Percentiles rank a stretch among this genome's conserved stretches.
These are phyloP conservation scores for Verticillium klebahnii DNA, from an alignment of 2,329 filamentous ascomycete species.

Conservation along the genomic window DNA sequence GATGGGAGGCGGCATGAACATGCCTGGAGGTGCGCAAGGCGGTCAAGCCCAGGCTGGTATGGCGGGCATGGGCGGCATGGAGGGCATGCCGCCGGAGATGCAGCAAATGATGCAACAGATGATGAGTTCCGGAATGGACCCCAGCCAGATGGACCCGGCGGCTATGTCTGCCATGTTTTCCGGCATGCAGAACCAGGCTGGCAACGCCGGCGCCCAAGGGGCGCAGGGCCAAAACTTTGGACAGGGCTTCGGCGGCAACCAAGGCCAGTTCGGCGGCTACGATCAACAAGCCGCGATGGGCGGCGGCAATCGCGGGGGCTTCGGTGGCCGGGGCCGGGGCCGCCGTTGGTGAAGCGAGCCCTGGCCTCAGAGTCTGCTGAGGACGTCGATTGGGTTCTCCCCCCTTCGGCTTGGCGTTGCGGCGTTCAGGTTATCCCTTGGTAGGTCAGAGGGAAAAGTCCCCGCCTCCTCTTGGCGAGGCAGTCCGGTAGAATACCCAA, in stretches of 20 bases:
- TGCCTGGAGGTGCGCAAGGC: constrained; percentile 22
- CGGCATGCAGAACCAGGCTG: constrained; percentile 45
- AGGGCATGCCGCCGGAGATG: constrained; percentile 62
- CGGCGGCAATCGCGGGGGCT: constrained; percentile 26
- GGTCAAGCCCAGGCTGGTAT: constrained; percentile 29
- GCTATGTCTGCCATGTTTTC: constrained; percentile 57
- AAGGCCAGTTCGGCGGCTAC: constrained; percentile 45
- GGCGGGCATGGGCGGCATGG: constrained; percentile 51
- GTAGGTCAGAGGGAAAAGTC: not conserved
- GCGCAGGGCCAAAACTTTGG: constrained; percentile 49
- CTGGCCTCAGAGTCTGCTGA: not conserved
- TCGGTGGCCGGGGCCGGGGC: constrained; percentile 21
- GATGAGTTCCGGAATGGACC: constrained; percentile 62
- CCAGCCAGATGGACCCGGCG: constrained; percentile 60
- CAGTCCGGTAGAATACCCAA: not conserved
- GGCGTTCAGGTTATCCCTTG: not conserved
- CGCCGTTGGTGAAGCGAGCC: constrained; percentile 15
- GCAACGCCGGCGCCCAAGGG: constrained; percentile 35
- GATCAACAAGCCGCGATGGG: constrained; percentile 43
- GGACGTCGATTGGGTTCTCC: not conserved
- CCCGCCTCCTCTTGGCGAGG: not conserved
- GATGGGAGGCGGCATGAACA: constrained; percentile 46
- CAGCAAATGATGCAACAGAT: constrained; percentile 67
- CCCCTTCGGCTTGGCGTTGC: not conserved
- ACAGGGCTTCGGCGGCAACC: constrained; percentile 46